Percentiles rank a stretch among this genome's conserved stretches.
Conservation (phyloP, 2,329 filamentous ascomycete genomes). For the Macrophomina tecta region DNA sequence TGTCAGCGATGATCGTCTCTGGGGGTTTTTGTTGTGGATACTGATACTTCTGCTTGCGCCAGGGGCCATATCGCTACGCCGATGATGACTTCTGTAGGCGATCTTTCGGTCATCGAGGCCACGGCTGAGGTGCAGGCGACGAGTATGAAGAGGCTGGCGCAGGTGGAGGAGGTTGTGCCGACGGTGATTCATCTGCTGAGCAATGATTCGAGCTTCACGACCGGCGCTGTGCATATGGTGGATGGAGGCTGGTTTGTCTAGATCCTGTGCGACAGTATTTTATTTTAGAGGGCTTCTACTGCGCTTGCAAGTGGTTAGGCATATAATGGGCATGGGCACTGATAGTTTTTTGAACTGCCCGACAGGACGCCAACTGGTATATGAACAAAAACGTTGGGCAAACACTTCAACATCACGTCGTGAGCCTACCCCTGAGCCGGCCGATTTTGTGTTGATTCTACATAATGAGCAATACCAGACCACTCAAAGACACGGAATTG, state of each 20-base stretch:
- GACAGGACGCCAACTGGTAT: no score
- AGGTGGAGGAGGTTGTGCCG: slow-evolving; percentile 48
- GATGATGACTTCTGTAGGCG: slow-evolving; percentile 37
- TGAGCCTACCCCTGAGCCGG: neutral
- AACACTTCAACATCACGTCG: neutral
- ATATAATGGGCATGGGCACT: no score
- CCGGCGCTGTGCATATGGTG: slow-evolving; percentile 52
- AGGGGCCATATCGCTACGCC: slow-evolving; percentile 3
- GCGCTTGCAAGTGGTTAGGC: no score
- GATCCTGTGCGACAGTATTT: no score
- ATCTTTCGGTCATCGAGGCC: slow-evolving; percentile 32
- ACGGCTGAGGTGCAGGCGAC: slow-evolving; percentile 35
- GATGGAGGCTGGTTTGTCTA: slow-evolving; percentile 54
- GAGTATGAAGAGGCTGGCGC: slow-evolving; percentile 35
- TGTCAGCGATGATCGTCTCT: no score
- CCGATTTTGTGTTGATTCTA: neutral
- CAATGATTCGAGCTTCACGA: slow-evolving; percentile 54
- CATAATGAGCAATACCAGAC: neutral
- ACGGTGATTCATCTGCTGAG: slow-evolving; percentile 56
- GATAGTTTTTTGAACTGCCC: no score
- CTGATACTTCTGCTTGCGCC: no score
- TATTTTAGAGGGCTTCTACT: no score
- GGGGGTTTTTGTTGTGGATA: no score
- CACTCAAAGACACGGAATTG: neutral
- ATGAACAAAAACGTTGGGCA: neutral